Conservation (phyloP, 176 grass and related monocot species). For the Bromus sterilis region DNA sequence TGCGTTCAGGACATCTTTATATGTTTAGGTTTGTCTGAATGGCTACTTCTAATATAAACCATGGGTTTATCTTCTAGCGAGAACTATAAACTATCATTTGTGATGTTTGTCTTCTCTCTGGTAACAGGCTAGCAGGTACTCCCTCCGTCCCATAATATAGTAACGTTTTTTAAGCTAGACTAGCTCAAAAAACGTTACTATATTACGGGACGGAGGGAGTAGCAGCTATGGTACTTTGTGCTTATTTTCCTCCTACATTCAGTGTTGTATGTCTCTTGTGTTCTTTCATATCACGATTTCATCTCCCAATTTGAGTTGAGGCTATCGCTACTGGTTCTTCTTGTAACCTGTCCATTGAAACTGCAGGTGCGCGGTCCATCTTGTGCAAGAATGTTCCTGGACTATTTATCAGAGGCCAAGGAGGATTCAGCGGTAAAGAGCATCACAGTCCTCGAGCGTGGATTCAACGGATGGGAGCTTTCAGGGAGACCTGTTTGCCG, state of each 20-base stretch:
- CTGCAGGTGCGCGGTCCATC: slow-evolving; percentile 71
- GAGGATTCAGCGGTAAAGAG: slow-evolving; percentile 49
- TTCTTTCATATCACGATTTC: not conserved
- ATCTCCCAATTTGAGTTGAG: not conserved
- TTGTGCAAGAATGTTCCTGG: slow-evolving; percentile 58
- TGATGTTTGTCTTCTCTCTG: not conserved
- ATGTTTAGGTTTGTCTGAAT: not conserved
- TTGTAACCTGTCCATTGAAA: not conserved
- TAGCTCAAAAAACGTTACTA: too few relatives aligned
- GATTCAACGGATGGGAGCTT: slow-evolving; percentile 81
- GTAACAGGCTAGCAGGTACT: too few relatives aligned
- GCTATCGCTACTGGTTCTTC: not conserved
- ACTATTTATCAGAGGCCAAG: slow-evolving; percentile 51
- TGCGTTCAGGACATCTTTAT: not conserved
- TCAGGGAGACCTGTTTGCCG: slow-evolving; percentile 62
- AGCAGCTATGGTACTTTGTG: not conserved
- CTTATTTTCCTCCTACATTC: not conserved
- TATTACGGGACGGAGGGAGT: too few relatives aligned
- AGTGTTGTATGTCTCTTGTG: not conserved
- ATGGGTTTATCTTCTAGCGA: not conserved
- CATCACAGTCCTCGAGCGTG: slow-evolving; percentile 68
- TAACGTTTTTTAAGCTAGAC: too few relatives aligned
- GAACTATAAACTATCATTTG: not conserved
- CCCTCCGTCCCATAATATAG: too few relatives aligned
- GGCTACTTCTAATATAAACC: not conserved